Evolutionary conservation across 2,329 filamentous ascomycete genomes (phyloP).

Genomic region (Pyricularia sp.): DNA sequence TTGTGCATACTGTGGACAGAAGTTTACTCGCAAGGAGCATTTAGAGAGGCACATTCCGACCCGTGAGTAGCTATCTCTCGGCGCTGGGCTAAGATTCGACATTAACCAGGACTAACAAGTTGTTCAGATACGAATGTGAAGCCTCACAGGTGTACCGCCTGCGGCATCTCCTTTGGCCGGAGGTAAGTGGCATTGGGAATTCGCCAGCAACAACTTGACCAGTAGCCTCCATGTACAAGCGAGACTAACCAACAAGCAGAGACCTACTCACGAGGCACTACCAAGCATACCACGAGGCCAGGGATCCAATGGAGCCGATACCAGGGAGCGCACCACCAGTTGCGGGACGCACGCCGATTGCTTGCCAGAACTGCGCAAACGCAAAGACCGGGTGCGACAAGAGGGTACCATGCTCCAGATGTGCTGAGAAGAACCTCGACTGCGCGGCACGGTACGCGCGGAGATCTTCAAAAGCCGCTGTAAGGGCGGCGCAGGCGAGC

Average conservation of each 20-base stretch:
- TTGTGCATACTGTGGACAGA: conserved; percentile 45
- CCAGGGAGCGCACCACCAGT: conserved; percentile 32
- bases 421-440: conserved; percentile 35
- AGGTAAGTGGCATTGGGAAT: conserved; percentile 23
- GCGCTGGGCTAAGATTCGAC: not conserved
- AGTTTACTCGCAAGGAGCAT: conserved; percentile 46
- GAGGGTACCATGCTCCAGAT: conserved; percentile 36
- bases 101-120: conserved; percentile 9
- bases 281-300: conserved; percentile 39
- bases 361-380: conserved; percentile 38
- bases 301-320: conserved; percentile 33
- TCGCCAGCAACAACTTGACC: not conserved
- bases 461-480: conserved; percentile 37
- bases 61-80: conserved; percentile 23
- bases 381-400: conserved; percentile 44
- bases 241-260: conserved; percentile 18
- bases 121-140: conserved; percentile 44
- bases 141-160: conserved; percentile 38
- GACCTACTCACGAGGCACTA: conserved; percentile 42
- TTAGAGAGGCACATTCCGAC: conserved; percentile 44
- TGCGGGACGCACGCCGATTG: conserved; percentile 34
- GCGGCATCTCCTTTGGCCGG: conserved; percentile 39
- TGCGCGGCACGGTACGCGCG: conserved; percentile 40
- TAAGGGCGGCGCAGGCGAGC: conserved; percentile 31
- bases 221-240: not conserved